These are phyloP conservation scores for Themeda triandra DNA, from an alignment of 176 grass and related monocot species.

Conservation along the genomic window DNA sequence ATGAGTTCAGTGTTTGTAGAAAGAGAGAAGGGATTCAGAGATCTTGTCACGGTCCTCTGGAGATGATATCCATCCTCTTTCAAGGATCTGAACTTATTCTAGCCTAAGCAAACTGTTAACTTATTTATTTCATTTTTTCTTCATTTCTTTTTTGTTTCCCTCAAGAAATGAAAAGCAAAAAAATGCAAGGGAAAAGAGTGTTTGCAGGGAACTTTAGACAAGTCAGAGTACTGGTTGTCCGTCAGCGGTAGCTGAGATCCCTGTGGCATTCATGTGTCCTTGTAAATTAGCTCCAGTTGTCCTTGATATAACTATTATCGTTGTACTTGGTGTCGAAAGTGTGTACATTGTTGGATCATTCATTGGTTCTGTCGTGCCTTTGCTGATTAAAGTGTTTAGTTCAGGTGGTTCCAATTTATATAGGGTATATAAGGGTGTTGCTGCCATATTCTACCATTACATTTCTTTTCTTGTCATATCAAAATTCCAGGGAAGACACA, in stretches of 20 bases:
- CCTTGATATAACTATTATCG: slow-evolving; percentile 36
- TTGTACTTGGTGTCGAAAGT: slow-evolving; percentile 25
- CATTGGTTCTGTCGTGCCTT: slow-evolving; percentile 19
- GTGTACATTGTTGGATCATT: slow-evolving; percentile 37
- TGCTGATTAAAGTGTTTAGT: slow-evolving; percentile 1
- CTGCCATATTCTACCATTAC: not conserved
- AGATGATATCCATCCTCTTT: slow-evolving; percentile 54
- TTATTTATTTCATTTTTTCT: slow-evolving; percentile 34
- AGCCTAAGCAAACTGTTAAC: slow-evolving; percentile 37
- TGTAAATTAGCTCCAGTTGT: slow-evolving; percentile 34
- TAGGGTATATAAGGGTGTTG: not conserved
- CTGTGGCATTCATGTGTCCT: slow-evolving; percentile 31
- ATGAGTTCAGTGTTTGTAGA: slow-evolving; percentile 35
- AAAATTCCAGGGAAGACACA: not conserved
- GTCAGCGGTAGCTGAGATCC: slow-evolving; percentile 6
- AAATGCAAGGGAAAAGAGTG: slow-evolving; percentile 8
- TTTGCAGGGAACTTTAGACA: slow-evolving; percentile 16
- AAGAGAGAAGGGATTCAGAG: slow-evolving; percentile 47
- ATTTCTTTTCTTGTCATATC: not conserved
- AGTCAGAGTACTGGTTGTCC: not conserved
- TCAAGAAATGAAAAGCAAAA: slow-evolving; percentile 12
- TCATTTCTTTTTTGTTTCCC: not conserved
- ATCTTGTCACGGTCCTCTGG: slow-evolving; percentile 17
- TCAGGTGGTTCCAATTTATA: not conserved
- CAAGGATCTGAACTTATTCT: slow-evolving; percentile 37